Base-by-base conservation (phyloP, 2,329 filamentous ascomycete genomes). In the Monosporascus ibericus region DNA sequence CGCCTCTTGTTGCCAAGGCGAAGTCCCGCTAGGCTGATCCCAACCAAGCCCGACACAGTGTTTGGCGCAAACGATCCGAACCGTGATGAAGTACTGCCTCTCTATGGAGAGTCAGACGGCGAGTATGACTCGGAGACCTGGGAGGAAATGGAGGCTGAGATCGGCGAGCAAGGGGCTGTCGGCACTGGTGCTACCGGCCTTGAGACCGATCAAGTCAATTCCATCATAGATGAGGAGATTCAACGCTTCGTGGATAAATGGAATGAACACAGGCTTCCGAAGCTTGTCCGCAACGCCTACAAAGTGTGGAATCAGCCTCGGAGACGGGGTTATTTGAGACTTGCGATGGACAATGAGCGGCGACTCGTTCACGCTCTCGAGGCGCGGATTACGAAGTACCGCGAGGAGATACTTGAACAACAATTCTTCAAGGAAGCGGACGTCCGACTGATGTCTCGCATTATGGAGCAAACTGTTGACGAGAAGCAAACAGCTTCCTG, bases 381-480 rank as follows among this genome's bases (percentile, higher is more conserved):
- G 14, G 54, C 61, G 2, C 82, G 86, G 9, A 72, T 92, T 30
- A 63, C 66, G n/a, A 82, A 77, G 47, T 67, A 84, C 17, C 75
- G 75, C 9, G 60, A 73, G 1, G 76, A 82, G 20, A 80, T 90
- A 36, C 57, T 74, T 22, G 59, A 65, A 1, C 70, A 77, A 17
- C 64, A 73, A 30, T 90, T 85, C 80, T 65, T 69, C 11, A 79
- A 72, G 7, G 70, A 72, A 22, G 60, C 68, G 1, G 75, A 84
- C 15, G 64, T 94, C 15, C 70, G 74, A 25, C 70, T 68, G 6
- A 80, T 83, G 60, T 83, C 84, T 48, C 68, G 71, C 11, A 77
- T 71, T 37, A 71, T 95, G 51, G 84, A 92, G 54, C 71, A 75
- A 5, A 90, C 77, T 3, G 69, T 96, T 1, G 77, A 81, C 37